Base-by-base conservation (phyloP, 768 basidiomycete genomes). In the Lactifluus volemus region DNA sequence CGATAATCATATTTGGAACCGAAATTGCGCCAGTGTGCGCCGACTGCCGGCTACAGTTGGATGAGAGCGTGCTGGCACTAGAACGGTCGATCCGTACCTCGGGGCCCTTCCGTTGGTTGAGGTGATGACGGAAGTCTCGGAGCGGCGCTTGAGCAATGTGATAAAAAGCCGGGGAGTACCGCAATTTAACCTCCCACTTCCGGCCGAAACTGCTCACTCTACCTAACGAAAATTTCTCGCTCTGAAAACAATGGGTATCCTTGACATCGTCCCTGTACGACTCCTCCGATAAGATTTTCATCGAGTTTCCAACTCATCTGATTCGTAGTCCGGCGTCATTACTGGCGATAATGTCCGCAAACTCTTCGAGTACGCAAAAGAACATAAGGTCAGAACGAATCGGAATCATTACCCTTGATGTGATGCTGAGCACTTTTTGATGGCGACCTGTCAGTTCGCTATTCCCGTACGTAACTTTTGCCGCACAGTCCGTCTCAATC, bases 281-380 rank as follows among this genome's bases (percentile, higher is more conserved):
- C 34, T 36, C 42, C 17, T 29, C 36, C 47, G n/a, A 4, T 19
- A 19, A 47, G 7, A 48, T 5, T 53, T 15, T 2, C 25, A 21
- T 36, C 15, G 11, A 12, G 25, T 62, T 58, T 53, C 49, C 55
- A 14, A 9, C 39, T 58, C 3, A 55, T 49, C 21, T 11, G 12
- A 58, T 58, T 29, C 48, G 60, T 69, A 96, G 94, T 80, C 92
- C 73, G 96, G 96, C 66, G 96, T 99, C 63, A 76, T 99, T 72
- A 95, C 93, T 62, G 96, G 96, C 74, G 89, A 95, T 67, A 84
- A 98, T 73, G 89, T 92, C 68, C 85, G 92, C 76, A 95, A 94
- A 75, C 76, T 99, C 71, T 96, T 98, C 73, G 86, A 96, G 68
- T 97, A 96, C 73, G 96, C 95, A 49, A 89, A 88, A 69, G 83